A percentile compares a stretch with the other conserved stretches of the same genome.
These are phyloP conservation scores for Atkinsonella texensis DNA, from an alignment of 2,329 filamentous ascomycete species.

Conservation along the genomic window DNA sequence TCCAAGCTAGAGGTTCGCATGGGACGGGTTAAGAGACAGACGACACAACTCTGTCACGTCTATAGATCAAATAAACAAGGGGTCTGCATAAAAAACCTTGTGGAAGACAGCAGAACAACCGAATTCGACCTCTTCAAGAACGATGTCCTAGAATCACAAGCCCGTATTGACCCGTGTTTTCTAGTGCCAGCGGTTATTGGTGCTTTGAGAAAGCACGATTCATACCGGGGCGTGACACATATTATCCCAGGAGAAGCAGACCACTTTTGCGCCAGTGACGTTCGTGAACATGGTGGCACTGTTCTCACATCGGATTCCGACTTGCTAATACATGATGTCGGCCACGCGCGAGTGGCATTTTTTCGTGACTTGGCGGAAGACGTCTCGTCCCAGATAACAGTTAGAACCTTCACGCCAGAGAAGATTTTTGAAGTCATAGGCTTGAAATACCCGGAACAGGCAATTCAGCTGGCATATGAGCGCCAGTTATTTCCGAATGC, in stretches of 20 bases:
- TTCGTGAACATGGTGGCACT: conserved; percentile 39
- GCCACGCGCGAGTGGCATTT: conserved; percentile 52
- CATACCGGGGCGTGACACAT: conserved; percentile 30
- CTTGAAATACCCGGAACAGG: conserved; percentile 18
- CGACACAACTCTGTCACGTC: conserved; percentile 41
- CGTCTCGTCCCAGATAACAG: conserved; percentile 13
- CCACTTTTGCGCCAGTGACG: conserved; percentile 57
- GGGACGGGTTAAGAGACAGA: conserved; percentile 45
- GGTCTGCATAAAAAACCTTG: conserved; percentile 14
- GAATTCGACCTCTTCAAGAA: conserved; percentile 15
- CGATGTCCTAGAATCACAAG: conserved; percentile 17
- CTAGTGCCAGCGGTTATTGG: conserved; percentile 70
- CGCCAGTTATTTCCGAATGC: conserved; percentile 16
- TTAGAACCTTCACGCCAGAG: conserved; percentile 19
- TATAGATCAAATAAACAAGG: conserved; percentile 18
- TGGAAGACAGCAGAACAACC: conserved; percentile 6
- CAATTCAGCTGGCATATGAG: conserved; percentile 25
- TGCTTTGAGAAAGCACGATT: conserved; percentile 37
- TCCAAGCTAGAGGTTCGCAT: conserved; percentile 52
- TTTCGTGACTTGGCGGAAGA: conserved; percentile 48
- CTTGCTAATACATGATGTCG: conserved; percentile 62
- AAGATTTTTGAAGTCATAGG: conserved; percentile 31
- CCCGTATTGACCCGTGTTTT: conserved; percentile 47
- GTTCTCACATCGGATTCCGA: conserved; percentile 83
- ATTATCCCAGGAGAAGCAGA: conserved; percentile 82